Evolutionary conservation across 305 asterid genomes (phyloP).

Genomic region (Fraxinus xanthoxyloides): DNA sequence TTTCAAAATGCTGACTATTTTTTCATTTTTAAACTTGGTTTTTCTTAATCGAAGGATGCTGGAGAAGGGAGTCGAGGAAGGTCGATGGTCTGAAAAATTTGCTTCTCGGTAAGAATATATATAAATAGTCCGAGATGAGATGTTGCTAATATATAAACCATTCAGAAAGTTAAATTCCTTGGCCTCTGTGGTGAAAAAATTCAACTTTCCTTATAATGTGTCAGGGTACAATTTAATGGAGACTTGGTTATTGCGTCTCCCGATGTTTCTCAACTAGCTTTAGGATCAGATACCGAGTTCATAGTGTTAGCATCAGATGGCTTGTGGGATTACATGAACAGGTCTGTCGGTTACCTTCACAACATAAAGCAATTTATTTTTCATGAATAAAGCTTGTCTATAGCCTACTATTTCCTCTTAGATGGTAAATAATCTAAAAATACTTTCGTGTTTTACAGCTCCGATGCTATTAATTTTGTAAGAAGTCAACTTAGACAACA

Average conservation of each 20-base stretch:
- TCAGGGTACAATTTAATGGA: constrained; percentile 60
- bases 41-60: constrained; percentile 58
- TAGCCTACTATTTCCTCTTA: neutral
- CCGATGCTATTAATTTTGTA: constrained; percentile 54
- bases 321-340: constrained; percentile 89
- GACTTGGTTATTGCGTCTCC: constrained; percentile 80
- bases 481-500: constrained; percentile 78
- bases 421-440: neutral
- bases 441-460: constrained; percentile 43
- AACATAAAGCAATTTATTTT: neutral
- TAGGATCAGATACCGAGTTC: constrained; percentile 78
- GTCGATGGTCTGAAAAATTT: constrained; percentile 85
- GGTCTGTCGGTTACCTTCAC: constrained; percentile 34
- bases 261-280: constrained; percentile 70
- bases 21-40: constrained; percentile 5
- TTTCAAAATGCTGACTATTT: constrained; percentile 2
- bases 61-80: constrained; percentile 77
- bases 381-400: neutral
- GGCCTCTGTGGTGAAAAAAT: neutral
- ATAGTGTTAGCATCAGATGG: constrained; percentile 89
- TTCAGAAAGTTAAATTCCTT: neutral
- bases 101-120: constrained; percentile 60
- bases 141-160: neutral
- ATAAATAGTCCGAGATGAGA: neutral
- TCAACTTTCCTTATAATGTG: constrained; percentile 6